These are phyloP conservation scores for Naganishia sp. DNA, from an alignment of 1,284 basidiomycete species.

Conservation along the genomic window DNA sequence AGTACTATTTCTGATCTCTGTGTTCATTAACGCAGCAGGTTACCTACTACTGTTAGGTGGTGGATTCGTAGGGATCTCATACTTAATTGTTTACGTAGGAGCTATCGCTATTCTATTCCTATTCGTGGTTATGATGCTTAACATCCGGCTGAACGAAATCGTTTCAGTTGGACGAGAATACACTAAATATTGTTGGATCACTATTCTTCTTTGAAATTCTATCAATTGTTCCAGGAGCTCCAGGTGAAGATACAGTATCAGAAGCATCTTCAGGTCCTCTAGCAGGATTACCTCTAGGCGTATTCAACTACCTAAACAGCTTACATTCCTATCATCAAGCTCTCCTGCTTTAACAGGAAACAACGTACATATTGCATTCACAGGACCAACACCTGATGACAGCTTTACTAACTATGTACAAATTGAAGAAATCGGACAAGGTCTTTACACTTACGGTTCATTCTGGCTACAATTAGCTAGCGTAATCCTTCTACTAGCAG, in stretches of 20 bases:
- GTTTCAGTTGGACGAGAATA: conserved; percentile 49
- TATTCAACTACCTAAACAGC: conserved; percentile 37
- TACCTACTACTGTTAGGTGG: conserved; percentile 47
- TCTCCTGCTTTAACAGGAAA: conserved; percentile 27
- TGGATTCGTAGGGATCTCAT: conserved; percentile 47
- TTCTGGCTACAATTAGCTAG: conserved; percentile 5
- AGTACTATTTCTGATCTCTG: conserved; percentile 49
- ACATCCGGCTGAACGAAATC: conserved; percentile 49
- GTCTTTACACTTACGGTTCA: conserved; percentile 11
- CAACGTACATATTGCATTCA: conserved; percentile 35
- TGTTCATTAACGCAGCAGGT: conserved; percentile 49
- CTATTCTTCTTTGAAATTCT: conserved; percentile 35
- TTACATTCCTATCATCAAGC: conserved; percentile 34
- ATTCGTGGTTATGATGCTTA: conserved; percentile 49
- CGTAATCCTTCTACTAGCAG: conserved; percentile 6
- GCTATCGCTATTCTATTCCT: conserved; percentile 43
- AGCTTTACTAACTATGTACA: conserved; percentile 34
- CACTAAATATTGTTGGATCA: conserved; percentile 39
- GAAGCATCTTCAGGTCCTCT: conserved; percentile 20
- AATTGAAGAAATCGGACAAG: conserved; percentile 39
- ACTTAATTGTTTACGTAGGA: conserved; percentile 51
- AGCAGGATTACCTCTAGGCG: conserved; percentile 33
- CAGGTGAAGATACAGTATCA: conserved; percentile 31
- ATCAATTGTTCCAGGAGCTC: conserved; percentile 32
- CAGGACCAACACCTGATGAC: conserved; percentile 31